These are phyloP conservation scores for Schizothecium vesticola DNA, from an alignment of 495 filamentous ascomycete species.

Conservation along the genomic window DNA sequence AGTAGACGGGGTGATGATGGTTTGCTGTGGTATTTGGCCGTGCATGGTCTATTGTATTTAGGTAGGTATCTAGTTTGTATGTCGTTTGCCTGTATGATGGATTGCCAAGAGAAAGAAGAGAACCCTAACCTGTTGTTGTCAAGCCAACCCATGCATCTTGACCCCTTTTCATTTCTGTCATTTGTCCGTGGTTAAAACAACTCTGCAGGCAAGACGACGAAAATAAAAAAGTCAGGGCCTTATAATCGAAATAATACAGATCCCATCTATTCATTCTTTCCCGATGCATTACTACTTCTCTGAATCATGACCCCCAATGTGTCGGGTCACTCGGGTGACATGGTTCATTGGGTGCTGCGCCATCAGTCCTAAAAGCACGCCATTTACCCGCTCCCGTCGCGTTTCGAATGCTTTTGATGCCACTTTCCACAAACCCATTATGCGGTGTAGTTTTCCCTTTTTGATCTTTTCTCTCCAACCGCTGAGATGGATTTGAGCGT, in stretches of 20 bases:
- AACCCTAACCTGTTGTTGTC: background rate
- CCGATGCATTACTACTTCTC: background rate
- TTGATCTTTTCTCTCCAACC: background rate
- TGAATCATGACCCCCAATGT: background rate
- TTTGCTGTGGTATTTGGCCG: too few species aligned
- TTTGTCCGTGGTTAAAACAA: too few species aligned
- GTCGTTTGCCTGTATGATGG: too few species aligned
- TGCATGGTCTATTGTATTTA: too few species aligned
- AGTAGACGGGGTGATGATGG: too few species aligned
- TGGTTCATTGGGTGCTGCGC: background rate
- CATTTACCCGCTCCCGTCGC: background rate
- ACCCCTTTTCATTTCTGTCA: too few species aligned
- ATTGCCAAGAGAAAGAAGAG: background rate
- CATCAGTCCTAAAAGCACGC: slow-evolving; percentile 11
- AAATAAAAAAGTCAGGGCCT: background rate
- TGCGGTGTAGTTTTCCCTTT: background rate
- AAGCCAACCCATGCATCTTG: background rate
- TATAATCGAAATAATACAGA: background rate
- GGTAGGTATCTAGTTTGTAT: too few species aligned
- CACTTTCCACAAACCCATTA: background rate
- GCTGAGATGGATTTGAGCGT: background rate
- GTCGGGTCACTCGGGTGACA: background rate
- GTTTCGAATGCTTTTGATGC: background rate
- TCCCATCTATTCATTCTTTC: background rate
- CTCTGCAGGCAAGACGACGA: background rate